Evolutionary conservation across 1,284 basidiomycete genomes (phyloP).

Genomic region (Tausonia pullulans): DNA sequence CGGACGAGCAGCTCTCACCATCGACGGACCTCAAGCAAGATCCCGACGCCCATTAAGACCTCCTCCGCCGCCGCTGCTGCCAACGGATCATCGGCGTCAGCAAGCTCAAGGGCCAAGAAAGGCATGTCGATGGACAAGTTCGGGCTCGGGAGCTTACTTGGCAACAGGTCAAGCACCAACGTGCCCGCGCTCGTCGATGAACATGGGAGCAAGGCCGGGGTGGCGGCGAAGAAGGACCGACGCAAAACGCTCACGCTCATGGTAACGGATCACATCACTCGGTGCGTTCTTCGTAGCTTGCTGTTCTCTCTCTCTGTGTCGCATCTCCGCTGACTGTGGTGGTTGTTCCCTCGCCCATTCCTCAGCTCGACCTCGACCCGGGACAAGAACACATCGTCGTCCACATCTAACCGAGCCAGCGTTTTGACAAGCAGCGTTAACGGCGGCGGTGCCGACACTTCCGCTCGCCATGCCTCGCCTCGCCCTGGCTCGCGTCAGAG

Average conservation of each 20-base stretch:
- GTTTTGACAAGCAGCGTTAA: no score
- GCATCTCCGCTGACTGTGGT: neutral
- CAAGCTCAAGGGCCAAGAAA: slow-evolving; percentile 37
- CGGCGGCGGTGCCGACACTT: no score
- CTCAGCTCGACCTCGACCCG: neutral
- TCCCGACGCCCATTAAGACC: neutral
- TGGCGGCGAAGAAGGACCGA: slow-evolving; percentile 42
- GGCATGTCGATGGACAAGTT: slow-evolving; percentile 58
- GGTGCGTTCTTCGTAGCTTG: slow-evolving; percentile 35
- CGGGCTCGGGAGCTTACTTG: slow-evolving; percentile 54
- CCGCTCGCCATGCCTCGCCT: no score
- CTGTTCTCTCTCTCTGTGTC: neutral
- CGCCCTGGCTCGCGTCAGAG: no score
- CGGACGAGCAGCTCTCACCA: no score
- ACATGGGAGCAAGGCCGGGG: neutral
- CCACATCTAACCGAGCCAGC: no score
- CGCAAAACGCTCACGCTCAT: slow-evolving; percentile 71
- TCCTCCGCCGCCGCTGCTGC: neutral
- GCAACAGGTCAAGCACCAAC: slow-evolving; percentile 21
- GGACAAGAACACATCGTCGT: neutral
- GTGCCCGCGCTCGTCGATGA: neutral
- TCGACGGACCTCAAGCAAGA: no score
- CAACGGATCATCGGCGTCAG: neutral
- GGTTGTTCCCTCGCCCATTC: neutral
- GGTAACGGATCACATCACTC: slow-evolving; percentile 55